Percentiles rank a stretch among this genome's conserved stretches.
phyloP scores from a whole-genome alignment of 2,329 filamentous ascomycete species.

The Calonectria montana region DNA sequence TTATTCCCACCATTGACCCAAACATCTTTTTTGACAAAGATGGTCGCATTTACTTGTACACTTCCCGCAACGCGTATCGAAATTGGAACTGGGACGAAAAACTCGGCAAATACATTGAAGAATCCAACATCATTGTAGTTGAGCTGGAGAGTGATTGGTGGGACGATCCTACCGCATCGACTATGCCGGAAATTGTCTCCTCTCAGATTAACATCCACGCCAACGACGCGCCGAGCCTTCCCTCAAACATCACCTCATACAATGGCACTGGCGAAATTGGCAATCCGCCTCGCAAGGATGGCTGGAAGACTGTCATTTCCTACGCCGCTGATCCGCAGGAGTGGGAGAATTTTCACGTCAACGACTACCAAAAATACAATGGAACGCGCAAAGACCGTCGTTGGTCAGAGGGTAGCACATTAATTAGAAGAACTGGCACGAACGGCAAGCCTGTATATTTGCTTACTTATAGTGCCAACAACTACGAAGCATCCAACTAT shows the following conservation, averaged over 20 bases:
- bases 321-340: conserved; percentile 49
- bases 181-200: conserved; percentile 48
- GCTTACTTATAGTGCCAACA: conserved; percentile 44
- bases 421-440: conserved; percentile 37
- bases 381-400: conserved; percentile 50
- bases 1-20: conserved; percentile 56
- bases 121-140: conserved; percentile 52
- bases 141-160: conserved; percentile 50
- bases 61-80: conserved; percentile 50
- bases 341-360: conserved; percentile 51
- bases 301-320: conserved; percentile 51
- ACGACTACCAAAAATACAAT: conserved; percentile 48
- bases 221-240: conserved; percentile 39
- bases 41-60: conserved; percentile 49
- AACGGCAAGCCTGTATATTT: conserved; percentile 44
- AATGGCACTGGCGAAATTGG: conserved; percentile 51
- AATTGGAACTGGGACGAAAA: conserved; percentile 51
- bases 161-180: conserved; percentile 47
- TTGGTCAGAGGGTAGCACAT: conserved; percentile 51
- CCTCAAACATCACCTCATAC: conserved; percentile 47
- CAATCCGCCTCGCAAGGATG: conserved; percentile 48
- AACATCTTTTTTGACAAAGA: conserved; percentile 59
- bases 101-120: conserved; percentile 50
- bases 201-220: conserved; percentile 45
- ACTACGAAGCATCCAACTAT: conserved; percentile 51